Evolutionary conservation across 805 yeast genomes (phyloP).

Genomic region (Candida argentea): DNA sequence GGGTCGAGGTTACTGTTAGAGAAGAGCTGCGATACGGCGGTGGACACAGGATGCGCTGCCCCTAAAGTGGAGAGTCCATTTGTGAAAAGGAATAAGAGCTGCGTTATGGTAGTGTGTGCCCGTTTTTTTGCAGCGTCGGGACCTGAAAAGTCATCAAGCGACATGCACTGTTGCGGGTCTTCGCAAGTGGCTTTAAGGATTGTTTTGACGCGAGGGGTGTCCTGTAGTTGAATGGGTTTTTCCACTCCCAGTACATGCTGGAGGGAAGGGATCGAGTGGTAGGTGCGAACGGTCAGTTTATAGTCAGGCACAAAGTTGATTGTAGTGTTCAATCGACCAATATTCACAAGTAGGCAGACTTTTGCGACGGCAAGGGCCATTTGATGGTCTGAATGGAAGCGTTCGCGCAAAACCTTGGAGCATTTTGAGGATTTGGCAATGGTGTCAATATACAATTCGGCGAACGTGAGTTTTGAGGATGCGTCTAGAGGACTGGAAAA

Average conservation of each 20-base stretch:
- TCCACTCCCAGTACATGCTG: conserved; percentile 47
- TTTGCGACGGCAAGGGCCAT: conserved; percentile 65
- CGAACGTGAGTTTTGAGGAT: conserved; percentile 54
- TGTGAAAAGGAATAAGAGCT: conserved; percentile 64
- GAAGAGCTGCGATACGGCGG: no score
- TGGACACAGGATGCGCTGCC: no score
- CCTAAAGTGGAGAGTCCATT: no score
- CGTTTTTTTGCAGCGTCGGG: conserved; percentile 12
- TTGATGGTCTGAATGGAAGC: conserved; percentile 52
- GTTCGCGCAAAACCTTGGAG: conserved; percentile 72
- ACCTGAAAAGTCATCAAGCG: conserved; percentile 34
- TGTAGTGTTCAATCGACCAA: conserved; percentile 92
- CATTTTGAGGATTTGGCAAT: conserved; percentile 76
- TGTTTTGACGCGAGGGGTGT: conserved; percentile 87
- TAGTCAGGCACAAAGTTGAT: conserved; percentile 90
- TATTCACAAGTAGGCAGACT: conserved; percentile 78
- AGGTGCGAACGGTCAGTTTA: conserved; percentile 88
- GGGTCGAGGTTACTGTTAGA: conserved; percentile 54
- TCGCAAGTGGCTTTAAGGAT: conserved; percentile 85
- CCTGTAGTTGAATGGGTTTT: conserved; percentile 84
- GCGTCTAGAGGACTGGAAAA: conserved; percentile 46
- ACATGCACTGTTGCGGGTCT: conserved; percentile 35
- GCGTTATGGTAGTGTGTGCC: no score
- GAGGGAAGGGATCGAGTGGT: conserved; percentile 85
- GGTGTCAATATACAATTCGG: conserved; percentile 73